Evolutionary conservation across 768 basidiomycete species (phyloP).

Genomic region (Collybiopsis luxurians): DNA sequence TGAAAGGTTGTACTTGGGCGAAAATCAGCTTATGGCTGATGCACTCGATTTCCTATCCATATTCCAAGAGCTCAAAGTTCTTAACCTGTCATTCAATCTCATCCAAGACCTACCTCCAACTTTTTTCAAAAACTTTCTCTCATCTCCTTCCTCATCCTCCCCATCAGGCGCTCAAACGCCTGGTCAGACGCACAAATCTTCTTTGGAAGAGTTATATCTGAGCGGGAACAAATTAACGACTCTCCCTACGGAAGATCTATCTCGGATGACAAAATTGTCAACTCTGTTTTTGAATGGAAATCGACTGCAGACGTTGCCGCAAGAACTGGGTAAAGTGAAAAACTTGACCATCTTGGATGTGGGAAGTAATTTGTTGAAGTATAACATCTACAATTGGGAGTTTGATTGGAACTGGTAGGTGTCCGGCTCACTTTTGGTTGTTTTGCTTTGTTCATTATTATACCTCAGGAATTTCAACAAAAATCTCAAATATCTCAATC

Average conservation of each 20-base stretch:
- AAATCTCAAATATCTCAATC: constrained; percentile 88
- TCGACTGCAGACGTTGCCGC: constrained; percentile 86
- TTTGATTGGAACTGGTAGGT: constrained; percentile 99
- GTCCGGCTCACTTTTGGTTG: neutral
- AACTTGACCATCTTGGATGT: constrained; percentile 83
- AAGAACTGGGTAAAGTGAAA: constrained; percentile 82
- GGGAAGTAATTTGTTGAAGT: constrained; percentile 90
- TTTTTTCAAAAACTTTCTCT: constrained; percentile 65
- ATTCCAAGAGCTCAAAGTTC: constrained; percentile 71
- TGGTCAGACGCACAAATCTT: constrained; percentile 17
- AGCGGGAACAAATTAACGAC: constrained; percentile 94
- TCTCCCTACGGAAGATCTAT: constrained; percentile 87
- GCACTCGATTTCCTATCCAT: constrained; percentile 70
- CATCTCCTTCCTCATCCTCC: neutral
- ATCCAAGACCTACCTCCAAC: constrained; percentile 78
- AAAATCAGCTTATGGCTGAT: constrained; percentile 85
- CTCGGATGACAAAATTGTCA: constrained; percentile 60
- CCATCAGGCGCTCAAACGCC: neutral
- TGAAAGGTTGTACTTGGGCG: constrained; percentile 80
- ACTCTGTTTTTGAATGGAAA: constrained; percentile 93
- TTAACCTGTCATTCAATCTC: constrained; percentile 95
- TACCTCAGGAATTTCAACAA: constrained; percentile 89
- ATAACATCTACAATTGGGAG: constrained; percentile 97
- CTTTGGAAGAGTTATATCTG: constrained; percentile 85
- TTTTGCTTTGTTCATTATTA: constrained; percentile 1